Base-by-base conservation (phyloP, 306 rosid genomes). In the Adenanthera pavonina region DNA sequence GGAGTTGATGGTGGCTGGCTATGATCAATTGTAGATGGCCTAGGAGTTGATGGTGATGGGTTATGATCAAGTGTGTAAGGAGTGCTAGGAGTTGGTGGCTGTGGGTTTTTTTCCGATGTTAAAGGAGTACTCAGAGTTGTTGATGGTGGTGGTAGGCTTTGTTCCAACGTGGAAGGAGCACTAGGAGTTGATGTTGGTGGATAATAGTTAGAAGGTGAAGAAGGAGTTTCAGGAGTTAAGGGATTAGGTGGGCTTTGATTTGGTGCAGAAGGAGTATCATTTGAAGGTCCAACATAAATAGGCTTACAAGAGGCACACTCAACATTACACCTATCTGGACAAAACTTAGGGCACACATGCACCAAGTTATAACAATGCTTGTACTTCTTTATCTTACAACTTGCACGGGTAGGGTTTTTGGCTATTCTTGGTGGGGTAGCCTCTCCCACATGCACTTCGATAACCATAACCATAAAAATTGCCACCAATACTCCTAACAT, bases 301-400 rank as follows among this genome's bases (percentile, higher is more conserved):
- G 93, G 89, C 35, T 88, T 80, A 57, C 95, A 89, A 15, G 95
- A 86, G 10, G 77, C 85, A 78, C 94, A 92, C 11, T 88, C 88
- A 8, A 90, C 90, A 0, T 83, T 73, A 67, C 97, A 92, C 3
- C 16, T 25, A 81, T 87, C 46, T 25, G 91, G 92, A 52, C 94
- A 92, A 74, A 83, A 87, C 70, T 87, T 86, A 13, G 97, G 94
- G 80, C 97, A 92, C 6, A 82, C 89, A 84, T 90, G 91, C 41
- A 17, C 90, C 51, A 82, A 41, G 74, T 92, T 88, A 68, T 90
- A 83, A 52, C 97, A 92, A 36, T 80, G 53, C 70, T 90, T 90
- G 81, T 88, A 88, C 60, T 87, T 90, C 81, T 84, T 85, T 5
- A 65, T 84, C 64, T 47, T 43, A 52, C 94, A 92, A 0, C 51